Evolutionary conservation across 306 rosid genomes (phyloP), one percentile per base, ranked within the genome.

Genomic region (Corylus avellana): DNA sequence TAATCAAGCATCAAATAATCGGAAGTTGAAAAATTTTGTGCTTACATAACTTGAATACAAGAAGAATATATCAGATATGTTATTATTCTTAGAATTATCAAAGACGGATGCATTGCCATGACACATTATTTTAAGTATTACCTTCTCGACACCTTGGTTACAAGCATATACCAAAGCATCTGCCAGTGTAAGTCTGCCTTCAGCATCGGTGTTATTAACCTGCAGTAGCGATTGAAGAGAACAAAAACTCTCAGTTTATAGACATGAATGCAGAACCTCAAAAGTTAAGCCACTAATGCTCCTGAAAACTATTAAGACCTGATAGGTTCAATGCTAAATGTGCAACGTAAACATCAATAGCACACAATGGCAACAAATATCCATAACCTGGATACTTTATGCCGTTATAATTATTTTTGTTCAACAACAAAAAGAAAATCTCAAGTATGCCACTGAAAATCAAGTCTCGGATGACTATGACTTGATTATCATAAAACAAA

Each of bases 161-260:
- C 97, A 93, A 73, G 99, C 90, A 87, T 96, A 96, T 44, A 93
- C 89, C 86, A 96, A 86, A 53, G 99, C 97, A 78, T 96, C 99
- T 73, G 99, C 99, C 70, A 96, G 88, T 63, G 99, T 96, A 82
- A 96, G 97, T 82, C 98, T 93, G 74, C 99, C 99, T 87, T 96
- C 99, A 75, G 99, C 99, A 88, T 96, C 99, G 17, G 98, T 96
- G 92, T 96, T 96, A 82, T 96, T 96, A 78, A 96, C 99, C 99
- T 96, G 82, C 70, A 71, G 14, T 56, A 62, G 77, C 72, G 27
- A 73, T 82, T 80, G 51, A 82, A 69, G 68, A 54, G 87, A 84
- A 73, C 42, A n/a, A 76, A 84, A 55, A 80, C 72, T 11, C 69
- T 67, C 35, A 58, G 75, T 61, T 73, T 46, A 70, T 48, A 42